Evolutionary conservation across 1,284 basidiomycete genomes (phyloP).

Genomic region (Grifola frondosa): DNA sequence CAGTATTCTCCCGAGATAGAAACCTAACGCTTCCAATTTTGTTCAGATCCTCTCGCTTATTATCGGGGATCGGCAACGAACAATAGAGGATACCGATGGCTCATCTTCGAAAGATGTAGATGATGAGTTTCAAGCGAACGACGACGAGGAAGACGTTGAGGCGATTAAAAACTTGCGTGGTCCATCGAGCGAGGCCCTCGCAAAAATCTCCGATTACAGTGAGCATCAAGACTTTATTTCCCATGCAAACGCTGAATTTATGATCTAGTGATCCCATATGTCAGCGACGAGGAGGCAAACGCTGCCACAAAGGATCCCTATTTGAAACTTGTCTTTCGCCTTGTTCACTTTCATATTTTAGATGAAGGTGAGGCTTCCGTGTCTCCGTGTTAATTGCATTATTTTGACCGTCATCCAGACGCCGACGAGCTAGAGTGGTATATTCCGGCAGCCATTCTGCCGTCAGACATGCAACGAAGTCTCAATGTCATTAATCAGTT

Average conservation of each 20-base stretch:
- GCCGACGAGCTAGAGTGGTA: conserved; percentile 78
- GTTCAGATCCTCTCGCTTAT: conserved; percentile 67
- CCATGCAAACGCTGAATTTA: neutral
- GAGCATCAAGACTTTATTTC: conserved; percentile 30
- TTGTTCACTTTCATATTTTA: conserved; percentile 62
- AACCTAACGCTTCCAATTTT: neutral
- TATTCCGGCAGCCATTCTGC: conserved; percentile 66
- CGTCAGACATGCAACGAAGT: conserved; percentile 60
- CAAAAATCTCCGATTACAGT: conserved; percentile 79
- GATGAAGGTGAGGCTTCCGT: conserved; percentile 51
- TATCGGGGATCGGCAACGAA: conserved; percentile 63
- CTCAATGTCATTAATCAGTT: conserved; percentile 76
- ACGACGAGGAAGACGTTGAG: conserved; percentile 43
- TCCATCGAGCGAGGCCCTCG: conserved; percentile 70
- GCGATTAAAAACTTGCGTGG: conserved; percentile 36
- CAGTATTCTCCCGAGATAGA: too few relatives aligned
- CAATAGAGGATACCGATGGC: conserved; percentile 72
- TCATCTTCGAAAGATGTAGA: conserved; percentile 35
- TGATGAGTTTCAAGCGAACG: conserved; percentile 37
- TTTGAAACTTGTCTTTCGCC: conserved; percentile 79
- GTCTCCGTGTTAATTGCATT: neutral
- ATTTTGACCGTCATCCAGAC: conserved; percentile 38
- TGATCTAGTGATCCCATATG: conserved; percentile 68
- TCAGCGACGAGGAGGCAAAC: conserved; percentile 69
- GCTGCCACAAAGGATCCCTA: conserved; percentile 76